These are phyloP conservation scores for Fusarium bactridioides DNA, from an alignment of 2,329 filamentous ascomycete genomes.

Conservation along the genomic window DNA sequence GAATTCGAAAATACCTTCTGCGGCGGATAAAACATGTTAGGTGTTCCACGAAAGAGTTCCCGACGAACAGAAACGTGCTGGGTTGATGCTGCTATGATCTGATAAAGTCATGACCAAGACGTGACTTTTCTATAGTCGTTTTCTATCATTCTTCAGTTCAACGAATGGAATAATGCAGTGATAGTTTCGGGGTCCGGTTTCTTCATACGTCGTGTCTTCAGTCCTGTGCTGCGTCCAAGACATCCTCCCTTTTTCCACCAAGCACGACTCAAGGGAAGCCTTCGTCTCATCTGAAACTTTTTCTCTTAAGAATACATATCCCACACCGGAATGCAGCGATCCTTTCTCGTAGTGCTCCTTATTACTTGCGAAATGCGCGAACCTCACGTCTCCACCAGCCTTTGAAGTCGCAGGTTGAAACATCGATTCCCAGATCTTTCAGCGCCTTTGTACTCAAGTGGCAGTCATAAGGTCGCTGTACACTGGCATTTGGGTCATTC, in stretches of 20 bases:
- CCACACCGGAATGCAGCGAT: background rate
- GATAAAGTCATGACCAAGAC: background rate
- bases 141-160: background rate
- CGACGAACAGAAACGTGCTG: background rate
- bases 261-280: slow-evolving; percentile 5
- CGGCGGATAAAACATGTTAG: background rate
- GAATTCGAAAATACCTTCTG: background rate
- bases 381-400: slow-evolving; percentile 80
- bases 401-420: slow-evolving; percentile 76
- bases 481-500: slow-evolving; percentile 73
- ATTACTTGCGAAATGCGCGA: slow-evolving; percentile 64
- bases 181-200: background rate
- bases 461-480: slow-evolving; percentile 86
- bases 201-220: background rate
- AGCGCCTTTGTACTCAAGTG: slow-evolving; percentile 82
- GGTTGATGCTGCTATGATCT: background rate
- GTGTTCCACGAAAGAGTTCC: background rate
- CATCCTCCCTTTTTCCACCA: slow-evolving; percentile 17
- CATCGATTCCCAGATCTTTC: slow-evolving; percentile 76
- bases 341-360: background rate
- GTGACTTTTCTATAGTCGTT: background rate
- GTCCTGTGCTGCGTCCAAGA: slow-evolving; percentile 4
- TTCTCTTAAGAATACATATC: background rate
- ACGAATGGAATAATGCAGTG: background rate
- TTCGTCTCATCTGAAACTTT: slow-evolving; percentile 5